Conservation (phyloP, 106 monocot species). For the Dioscorea dumetorum region DNA sequence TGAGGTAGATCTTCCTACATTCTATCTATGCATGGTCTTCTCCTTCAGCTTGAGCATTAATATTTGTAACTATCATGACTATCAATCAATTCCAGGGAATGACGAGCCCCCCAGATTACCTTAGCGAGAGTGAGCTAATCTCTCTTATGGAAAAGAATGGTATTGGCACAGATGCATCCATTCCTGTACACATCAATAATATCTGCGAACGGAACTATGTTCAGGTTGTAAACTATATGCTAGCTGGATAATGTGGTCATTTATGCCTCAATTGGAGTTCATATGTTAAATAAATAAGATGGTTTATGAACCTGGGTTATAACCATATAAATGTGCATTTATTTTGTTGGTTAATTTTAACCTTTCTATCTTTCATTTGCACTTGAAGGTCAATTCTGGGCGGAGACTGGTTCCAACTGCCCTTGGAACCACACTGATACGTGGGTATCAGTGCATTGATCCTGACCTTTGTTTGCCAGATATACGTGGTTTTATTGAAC, state of each 20-base stretch:
- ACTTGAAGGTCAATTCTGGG: conserved; percentile 76
- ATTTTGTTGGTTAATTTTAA: neutral
- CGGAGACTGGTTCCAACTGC: conserved; percentile 84
- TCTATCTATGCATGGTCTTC: neutral
- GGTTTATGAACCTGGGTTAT: too few species aligned
- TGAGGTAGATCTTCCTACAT: conserved; percentile 47
- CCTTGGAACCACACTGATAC: conserved; percentile 83
- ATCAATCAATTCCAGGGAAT: conserved; percentile 52
- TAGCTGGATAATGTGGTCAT: too few species aligned
- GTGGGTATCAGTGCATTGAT: conserved; percentile 96
- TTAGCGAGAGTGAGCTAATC: conserved; percentile 96
- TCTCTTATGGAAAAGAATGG: conserved; percentile 98
- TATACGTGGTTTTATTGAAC: conserved; percentile 95
- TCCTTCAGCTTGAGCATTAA: neutral
- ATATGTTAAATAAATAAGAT: too few species aligned
- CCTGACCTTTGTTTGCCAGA: conserved; percentile 94
- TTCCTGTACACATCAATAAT: conserved; percentile 93
- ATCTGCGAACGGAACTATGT: conserved; percentile 97
- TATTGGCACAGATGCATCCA: conserved; percentile 97
- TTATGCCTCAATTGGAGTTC: too few species aligned
- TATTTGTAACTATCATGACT: neutral
- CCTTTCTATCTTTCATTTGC: conserved; percentile 1
- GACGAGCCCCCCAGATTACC: conserved; percentile 91
- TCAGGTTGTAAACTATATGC: conserved; percentile 38
- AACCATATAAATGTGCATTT: too few species aligned